Evolutionary conservation across 495 filamentous ascomycete genomes (phyloP), one percentile per base, ranked within the genome.

Genomic region (Talaromyces thailandensis): DNA sequence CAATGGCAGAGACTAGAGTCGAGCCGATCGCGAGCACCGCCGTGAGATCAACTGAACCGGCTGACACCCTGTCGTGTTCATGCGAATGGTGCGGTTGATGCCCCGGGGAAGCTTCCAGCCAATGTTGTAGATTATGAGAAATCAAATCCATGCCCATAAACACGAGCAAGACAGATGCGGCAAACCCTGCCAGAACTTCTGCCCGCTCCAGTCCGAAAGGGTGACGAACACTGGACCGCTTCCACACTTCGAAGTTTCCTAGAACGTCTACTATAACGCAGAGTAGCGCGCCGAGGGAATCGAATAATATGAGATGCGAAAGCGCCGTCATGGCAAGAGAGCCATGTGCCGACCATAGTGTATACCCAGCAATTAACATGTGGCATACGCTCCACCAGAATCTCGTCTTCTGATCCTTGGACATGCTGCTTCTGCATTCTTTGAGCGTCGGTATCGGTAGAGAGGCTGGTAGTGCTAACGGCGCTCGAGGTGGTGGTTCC

Each of bases 141-240:
- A 98, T 88, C 43, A 98, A 83, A 68, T 98, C 94, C 67, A 98
- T 85, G 23, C 93, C 93, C 85, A 96, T 96, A 72, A 98, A 98
- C 29, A 96, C 82, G 8, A 98, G 84, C 52, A 96, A 88, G 16
- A 98, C 87, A 62, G 91, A 92, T 88, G 97, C 92, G 32, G 92
- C 94, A 63, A 98, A 97, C n/a, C 94, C 94, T 52, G 92, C 92
- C 2, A 98, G 80, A 1, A 98, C 93, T 69, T 98, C 94, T 51
- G 90, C 89, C 48, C 94, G 85, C 71, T 96, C 91, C 8, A 97
- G 80, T 18, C 89, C 94, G 70, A 98, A 98, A 5, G 94, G 95
- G 74, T 98, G 93, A 3, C 90, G 86, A 63, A 98, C 90, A 64
- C 86, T 93, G 58, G 90, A 93, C 45, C 94, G 84, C 62, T 91